phyloP scores from a whole-genome alignment of 192 early-diverging fungal species.

The Chytriomyces sp. region DNA sequence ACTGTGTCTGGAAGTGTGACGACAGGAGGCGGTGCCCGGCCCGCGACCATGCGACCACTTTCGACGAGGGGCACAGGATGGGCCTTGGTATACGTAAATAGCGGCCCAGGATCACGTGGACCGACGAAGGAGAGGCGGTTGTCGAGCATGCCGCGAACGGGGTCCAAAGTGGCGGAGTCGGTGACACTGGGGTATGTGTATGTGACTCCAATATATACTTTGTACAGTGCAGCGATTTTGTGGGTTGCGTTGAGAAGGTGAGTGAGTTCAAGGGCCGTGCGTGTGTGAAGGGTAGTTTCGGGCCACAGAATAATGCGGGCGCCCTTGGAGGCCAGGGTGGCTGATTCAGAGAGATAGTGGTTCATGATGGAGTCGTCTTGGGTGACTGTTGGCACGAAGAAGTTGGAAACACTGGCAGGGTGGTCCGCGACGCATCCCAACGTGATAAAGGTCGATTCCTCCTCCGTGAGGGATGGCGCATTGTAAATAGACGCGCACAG shows the following conservation, averaged over 20 bases:
- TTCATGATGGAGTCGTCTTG: not conserved
- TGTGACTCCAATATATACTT: not conserved
- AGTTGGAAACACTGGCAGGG: not conserved
- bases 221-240: conserved; percentile 1
- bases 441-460: not conserved
- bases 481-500: not conserved
- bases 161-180: not conserved
- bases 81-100: not conserved
- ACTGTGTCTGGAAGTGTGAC: not conserved
- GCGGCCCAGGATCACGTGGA: not conserved
- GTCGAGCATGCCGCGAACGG: not conserved
- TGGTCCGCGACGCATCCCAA: not conserved
- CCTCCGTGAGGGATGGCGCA: not conserved
- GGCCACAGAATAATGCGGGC: conserved; percentile 7
- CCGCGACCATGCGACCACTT: not conserved
- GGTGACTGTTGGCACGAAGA: not conserved
- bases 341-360: not conserved
- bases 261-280: not conserved
- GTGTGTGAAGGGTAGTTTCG: not conserved
- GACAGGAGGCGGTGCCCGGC: not conserved
- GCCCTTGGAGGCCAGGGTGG: not conserved
- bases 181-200: not conserved
- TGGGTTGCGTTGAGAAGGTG: not conserved
- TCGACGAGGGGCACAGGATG: conserved; percentile 5
- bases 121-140: not conserved